phyloP scores from a whole-genome alignment of 805 yeast species.

The Jamesozyma gamospora region DNA sequence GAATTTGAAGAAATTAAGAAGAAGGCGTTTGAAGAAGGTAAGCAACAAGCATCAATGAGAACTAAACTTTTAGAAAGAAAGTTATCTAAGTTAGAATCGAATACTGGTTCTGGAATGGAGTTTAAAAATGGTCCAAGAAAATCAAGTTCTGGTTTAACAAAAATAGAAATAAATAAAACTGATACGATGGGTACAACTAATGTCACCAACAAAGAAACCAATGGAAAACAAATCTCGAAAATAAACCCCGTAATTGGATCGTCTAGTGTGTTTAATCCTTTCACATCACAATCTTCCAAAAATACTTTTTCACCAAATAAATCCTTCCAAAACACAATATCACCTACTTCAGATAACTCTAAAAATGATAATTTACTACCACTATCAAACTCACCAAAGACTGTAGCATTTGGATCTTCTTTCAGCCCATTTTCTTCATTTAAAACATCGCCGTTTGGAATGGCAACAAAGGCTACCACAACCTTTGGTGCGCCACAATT shows the following conservation, averaged over 20 bases:
- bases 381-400: too few relatives aligned
- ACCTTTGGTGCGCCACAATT: not conserved
- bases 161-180: constrained; percentile 2
- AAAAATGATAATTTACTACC: too few relatives aligned
- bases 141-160: constrained; percentile 1
- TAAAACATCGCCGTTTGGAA: too few relatives aligned
- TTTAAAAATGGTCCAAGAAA: not conserved
- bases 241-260: constrained; percentile 4
- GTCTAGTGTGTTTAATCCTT: constrained; percentile 10
- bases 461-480: not conserved
- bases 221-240: constrained; percentile 6
- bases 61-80: constrained; percentile 24
- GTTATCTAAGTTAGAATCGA: constrained; percentile 23
- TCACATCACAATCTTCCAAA: constrained; percentile 6
- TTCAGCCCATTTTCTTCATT: not conserved
- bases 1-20: constrained; percentile 16
- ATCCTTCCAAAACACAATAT: too few relatives aligned
- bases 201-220: not conserved
- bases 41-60: constrained; percentile 26
- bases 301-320: too few relatives aligned
- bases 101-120: not conserved
- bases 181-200: too few relatives aligned
- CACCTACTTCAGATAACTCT: too few relatives aligned
- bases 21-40: constrained; percentile 27
- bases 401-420: not conserved